These are phyloP conservation scores for Syzygium syzygioides DNA, from an alignment of 441 rosid species.

Conservation along the genomic window DNA sequence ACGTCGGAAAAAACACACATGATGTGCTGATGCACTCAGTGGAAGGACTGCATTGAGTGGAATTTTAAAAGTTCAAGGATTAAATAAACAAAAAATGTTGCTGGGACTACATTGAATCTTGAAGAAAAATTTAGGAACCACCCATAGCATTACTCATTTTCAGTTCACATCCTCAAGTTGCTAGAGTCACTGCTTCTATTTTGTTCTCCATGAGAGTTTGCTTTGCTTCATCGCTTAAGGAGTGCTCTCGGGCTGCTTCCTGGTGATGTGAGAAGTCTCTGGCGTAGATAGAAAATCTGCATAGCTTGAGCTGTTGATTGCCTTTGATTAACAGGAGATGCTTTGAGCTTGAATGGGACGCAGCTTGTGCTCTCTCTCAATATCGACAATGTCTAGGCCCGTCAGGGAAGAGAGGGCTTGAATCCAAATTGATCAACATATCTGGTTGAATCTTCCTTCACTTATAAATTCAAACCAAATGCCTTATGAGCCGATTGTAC, in stretches of 20 bases:
- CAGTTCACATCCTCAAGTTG: not conserved
- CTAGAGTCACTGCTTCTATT: not conserved
- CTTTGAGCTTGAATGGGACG: no score
- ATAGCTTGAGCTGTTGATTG: no score
- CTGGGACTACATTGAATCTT: not conserved
- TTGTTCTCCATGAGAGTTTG: not conserved
- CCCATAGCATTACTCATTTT: not conserved
- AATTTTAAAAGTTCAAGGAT: not conserved
- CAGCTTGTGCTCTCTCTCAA: no score
- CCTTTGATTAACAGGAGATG: no score
- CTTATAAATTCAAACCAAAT: no score
- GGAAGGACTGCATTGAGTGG: accelerated
- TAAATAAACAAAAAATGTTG: not conserved
- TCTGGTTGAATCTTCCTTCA: no score
- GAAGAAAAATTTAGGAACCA: not conserved
- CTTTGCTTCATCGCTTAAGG: not conserved
- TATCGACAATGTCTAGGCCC: no score
- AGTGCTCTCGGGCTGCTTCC: not conserved
- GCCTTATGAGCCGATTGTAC: no score
- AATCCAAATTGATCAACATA: no score
- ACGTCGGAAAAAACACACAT: not conserved
- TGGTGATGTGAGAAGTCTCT: not conserved
- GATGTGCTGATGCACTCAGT: not conserved
- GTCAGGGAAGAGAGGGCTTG: no score
- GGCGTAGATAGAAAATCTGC: not conserved